phyloP scores from a whole-genome alignment of 208 protist genomes.

The Crithidia expoeki region DNA sequence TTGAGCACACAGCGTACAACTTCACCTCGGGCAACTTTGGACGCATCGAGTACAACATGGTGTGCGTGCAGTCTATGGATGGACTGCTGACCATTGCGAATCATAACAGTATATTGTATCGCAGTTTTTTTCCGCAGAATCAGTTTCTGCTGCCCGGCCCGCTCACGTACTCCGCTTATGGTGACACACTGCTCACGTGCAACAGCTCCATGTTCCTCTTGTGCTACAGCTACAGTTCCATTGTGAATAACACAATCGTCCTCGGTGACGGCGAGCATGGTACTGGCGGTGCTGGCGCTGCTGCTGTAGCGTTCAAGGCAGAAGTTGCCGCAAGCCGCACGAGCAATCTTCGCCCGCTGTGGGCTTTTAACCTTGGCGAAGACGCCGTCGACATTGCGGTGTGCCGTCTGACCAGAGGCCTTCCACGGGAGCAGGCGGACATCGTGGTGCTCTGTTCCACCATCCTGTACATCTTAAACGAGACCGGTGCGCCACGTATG shows the following conservation, averaged over 20 bases:
- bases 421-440: slow-evolving; percentile 48
- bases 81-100: slow-evolving; percentile 86
- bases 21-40: slow-evolving; percentile 85
- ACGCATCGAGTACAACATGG: slow-evolving; percentile 61
- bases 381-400: slow-evolving; percentile 83
- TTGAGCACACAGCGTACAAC: slow-evolving; percentile 81
- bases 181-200: slow-evolving; percentile 76
- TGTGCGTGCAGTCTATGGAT: slow-evolving; percentile 94
- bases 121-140: slow-evolving; percentile 66
- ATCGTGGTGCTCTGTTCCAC: slow-evolving; percentile 86
- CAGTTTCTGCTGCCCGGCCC: slow-evolving; percentile 85
- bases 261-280: slow-evolving; percentile 9
- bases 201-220: slow-evolving; percentile 84
- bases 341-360: slow-evolving; percentile 42
- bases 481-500: slow-evolving; percentile 51
- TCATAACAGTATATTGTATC: slow-evolving; percentile 79
- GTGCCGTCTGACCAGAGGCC: slow-evolving; percentile 55
- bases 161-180: slow-evolving; percentile 56
- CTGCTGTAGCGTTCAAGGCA: background rate
- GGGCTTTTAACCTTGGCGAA: slow-evolving; percentile 86
- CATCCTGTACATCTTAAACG: slow-evolving; percentile 70
- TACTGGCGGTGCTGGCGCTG: background rate
- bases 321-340: background rate
- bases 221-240: slow-evolving; percentile 76
- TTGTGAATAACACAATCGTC: slow-evolving; percentile 45